Evolutionary conservation across 371 early-diverging fungal species (phyloP).

Genomic region (Cokeromyces recurvatus): DNA sequence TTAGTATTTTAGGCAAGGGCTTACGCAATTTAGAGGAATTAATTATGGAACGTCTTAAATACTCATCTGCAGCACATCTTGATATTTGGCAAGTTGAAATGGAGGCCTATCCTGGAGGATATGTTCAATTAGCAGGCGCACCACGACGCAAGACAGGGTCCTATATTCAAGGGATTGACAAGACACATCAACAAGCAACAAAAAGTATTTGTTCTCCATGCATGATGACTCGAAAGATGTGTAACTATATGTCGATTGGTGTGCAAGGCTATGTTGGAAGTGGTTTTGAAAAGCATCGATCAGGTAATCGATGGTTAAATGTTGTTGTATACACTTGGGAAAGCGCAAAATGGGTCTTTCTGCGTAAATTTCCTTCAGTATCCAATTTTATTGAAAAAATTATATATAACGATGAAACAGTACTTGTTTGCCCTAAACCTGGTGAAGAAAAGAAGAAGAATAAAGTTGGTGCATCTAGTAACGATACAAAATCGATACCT

Average conservation of each 20-base stretch:
- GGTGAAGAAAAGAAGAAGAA: not conserved
- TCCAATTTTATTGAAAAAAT: constrained; percentile 46
- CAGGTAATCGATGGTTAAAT: constrained; percentile 47
- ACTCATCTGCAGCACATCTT: constrained; percentile 53
- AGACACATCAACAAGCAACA: not conserved
- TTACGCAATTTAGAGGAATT: constrained; percentile 39
- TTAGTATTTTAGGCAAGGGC: constrained; percentile 42
- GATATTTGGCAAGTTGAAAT: constrained; percentile 59
- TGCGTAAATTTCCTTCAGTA: constrained; percentile 49
- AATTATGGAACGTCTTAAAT: constrained; percentile 43
- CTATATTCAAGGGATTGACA: not conserved
- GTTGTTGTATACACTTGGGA: constrained; percentile 50
- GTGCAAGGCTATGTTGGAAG: constrained; percentile 63
- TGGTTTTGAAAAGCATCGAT: constrained; percentile 56
- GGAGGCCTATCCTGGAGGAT: constrained; percentile 42
- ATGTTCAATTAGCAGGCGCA: constrained; percentile 41
- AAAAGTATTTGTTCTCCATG: no score
- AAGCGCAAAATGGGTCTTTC: constrained; percentile 57
- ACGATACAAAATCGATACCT: no score
- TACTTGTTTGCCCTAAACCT: constrained; percentile 12
- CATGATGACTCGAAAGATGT: constrained; percentile 42
- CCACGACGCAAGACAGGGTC: constrained; percentile 23
- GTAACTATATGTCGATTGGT: constrained; percentile 57
- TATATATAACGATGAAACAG: constrained; percentile 10
- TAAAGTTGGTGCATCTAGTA: no score